phyloP scores from a whole-genome alignment of 1,284 basidiomycete species.

The Sporisorium iseilematis-ciliati region DNA sequence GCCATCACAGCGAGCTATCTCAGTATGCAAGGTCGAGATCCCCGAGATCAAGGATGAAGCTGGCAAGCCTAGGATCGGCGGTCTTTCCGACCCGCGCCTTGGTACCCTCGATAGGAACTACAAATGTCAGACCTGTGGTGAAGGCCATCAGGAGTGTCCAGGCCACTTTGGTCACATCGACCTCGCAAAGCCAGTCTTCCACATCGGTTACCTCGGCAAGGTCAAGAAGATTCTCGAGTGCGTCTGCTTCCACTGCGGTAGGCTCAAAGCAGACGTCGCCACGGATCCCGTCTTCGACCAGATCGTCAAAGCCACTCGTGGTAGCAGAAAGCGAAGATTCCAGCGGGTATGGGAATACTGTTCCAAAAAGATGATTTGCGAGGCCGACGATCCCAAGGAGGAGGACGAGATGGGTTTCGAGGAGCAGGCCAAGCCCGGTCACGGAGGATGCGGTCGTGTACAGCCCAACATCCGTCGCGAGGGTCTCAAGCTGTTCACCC shows the following conservation, averaged over 20 bases:
- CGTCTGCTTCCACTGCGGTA: constrained; percentile 98
- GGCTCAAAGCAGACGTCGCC: constrained; percentile 85
- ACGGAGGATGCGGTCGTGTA: constrained; percentile 93
- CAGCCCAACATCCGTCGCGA: constrained; percentile 95
- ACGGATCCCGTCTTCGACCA: constrained; percentile 66
- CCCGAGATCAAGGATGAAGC: constrained; percentile 97
- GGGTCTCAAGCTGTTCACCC: constrained; percentile 93
- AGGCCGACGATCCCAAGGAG: constrained; percentile 75
- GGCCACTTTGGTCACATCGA: constrained; percentile 99
- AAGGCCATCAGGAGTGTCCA: constrained; percentile 76
- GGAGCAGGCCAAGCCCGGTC: constrained; percentile 73
- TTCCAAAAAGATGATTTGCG: constrained; percentile 71
- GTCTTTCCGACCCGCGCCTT: constrained; percentile 97
- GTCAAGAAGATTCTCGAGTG: constrained; percentile 99
- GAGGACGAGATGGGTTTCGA: constrained; percentile 66
- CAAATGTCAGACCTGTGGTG: constrained; percentile 98
- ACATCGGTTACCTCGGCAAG: constrained; percentile 97
- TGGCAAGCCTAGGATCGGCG: constrained; percentile 85
- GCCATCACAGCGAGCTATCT: constrained; percentile 84
- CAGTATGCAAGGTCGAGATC: constrained; percentile 96
- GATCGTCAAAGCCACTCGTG: constrained; percentile 60
- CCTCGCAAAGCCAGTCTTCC: constrained; percentile 93
- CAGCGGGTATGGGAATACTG: constrained; percentile 69
- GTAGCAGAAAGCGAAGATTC: constrained; percentile 64
- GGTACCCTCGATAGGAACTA: constrained; percentile 98